These are phyloP conservation scores for Phyllosticta citrichinensis DNA, from an alignment of 2,329 filamentous ascomycete genomes.

Conservation along the genomic window DNA sequence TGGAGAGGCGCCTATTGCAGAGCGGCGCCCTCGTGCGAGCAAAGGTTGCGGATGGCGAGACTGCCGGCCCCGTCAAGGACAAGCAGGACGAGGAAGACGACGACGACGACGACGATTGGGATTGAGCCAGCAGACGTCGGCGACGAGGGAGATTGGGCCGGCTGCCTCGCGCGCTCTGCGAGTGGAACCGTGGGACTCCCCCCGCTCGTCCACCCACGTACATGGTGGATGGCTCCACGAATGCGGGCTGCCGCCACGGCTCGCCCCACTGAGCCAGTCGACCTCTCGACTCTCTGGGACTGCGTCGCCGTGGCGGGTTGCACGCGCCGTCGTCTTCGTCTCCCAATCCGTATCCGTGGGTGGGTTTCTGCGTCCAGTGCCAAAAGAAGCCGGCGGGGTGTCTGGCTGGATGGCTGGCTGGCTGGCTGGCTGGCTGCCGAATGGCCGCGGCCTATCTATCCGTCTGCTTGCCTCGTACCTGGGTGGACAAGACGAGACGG, in stretches of 20 bases:
- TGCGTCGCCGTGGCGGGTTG: not conserved
- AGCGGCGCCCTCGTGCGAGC: constrained; percentile 42
- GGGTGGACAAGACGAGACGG: too few relatives aligned
- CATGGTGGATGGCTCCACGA: not conserved
- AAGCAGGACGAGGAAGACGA: constrained; percentile 24
- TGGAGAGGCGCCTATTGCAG: constrained; percentile 43
- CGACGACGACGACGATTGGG: constrained; percentile 45
- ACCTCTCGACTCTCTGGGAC: not conserved
- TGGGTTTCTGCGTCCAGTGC: not conserved
- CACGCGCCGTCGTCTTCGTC: not conserved
- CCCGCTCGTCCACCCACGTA: not conserved
- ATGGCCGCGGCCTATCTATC: not conserved
- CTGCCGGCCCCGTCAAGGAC: constrained; percentile 19
- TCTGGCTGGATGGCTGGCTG: not conserved
- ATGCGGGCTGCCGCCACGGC: not conserved
- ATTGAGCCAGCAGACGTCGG: constrained; percentile 20
- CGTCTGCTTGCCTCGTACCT: too few relatives aligned
- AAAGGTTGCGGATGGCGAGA: constrained; percentile 40
- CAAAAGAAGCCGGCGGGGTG: not conserved
- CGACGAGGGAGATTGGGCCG: not conserved
- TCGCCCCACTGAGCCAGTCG: not conserved
- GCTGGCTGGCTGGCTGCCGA: not conserved
- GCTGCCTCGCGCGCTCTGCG: not conserved
- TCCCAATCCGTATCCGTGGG: not conserved
- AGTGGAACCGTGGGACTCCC: not conserved